These are phyloP conservation scores for Pyrenophora tritici-repentis DNA, from an alignment of 2,329 filamentous ascomycete genomes.

Conservation along the genomic window DNA sequence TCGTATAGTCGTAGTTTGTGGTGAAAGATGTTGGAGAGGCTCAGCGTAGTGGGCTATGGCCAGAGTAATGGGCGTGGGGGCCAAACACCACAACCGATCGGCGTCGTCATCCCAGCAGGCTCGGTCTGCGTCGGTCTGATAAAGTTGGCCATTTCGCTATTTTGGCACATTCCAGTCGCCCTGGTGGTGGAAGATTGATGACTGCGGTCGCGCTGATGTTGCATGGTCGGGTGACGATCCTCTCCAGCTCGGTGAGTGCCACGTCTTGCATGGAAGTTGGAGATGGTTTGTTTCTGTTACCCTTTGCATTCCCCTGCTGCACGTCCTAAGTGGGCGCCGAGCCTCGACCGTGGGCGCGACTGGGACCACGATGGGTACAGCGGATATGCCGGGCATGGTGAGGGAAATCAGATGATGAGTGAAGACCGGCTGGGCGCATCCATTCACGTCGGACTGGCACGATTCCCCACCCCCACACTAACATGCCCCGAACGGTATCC, in stretches of 20 bases:
- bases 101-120: conserved; percentile 15
- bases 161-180: conserved; percentile 7
- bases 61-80: conserved; percentile 32
- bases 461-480: conserved; percentile 48
- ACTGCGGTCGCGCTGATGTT: conserved; percentile 29
- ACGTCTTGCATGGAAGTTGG: conserved; percentile 39
- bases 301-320: conserved; percentile 30
- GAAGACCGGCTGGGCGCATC: conserved; percentile 25
- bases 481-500: conserved; percentile 35
- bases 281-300: conserved; percentile 22
- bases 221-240: conserved; percentile 34
- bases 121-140: conserved; percentile 1
- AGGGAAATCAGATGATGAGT: conserved; percentile 46
- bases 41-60: conserved; percentile 20
- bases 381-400: conserved; percentile 22
- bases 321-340: conserved; percentile 19
- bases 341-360: conserved; percentile 21
- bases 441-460: conserved; percentile 24
- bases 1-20: neutral
- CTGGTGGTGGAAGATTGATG: conserved; percentile 17
- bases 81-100: conserved; percentile 10
- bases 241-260: conserved; percentile 31
- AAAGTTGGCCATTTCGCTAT: neutral
- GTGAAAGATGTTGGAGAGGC: conserved; percentile 18
- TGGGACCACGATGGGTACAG: conserved; percentile 37